phyloP scores from a whole-genome alignment of 192 early-diverging fungal species.

The Backusella tuberculispora region DNA sequence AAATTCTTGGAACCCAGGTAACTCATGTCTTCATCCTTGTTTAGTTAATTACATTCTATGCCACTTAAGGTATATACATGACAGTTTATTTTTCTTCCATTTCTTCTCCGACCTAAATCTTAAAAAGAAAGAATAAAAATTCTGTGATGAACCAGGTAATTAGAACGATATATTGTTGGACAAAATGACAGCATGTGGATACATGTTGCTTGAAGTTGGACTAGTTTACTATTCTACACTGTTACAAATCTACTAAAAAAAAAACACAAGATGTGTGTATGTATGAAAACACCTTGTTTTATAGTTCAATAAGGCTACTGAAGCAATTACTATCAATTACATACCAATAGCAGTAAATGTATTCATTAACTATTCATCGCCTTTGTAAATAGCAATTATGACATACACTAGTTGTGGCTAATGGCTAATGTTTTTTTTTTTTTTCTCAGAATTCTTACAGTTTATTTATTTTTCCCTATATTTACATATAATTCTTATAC shows the following conservation, averaged over 20 bases:
- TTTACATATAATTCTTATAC: not conserved
- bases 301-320: not conserved
- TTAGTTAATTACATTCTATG: conserved; percentile 2
- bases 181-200: not conserved
- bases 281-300: not conserved
- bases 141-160: not conserved
- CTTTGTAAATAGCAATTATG: conserved; percentile 5
- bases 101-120: conserved; percentile 9
- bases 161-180: not conserved
- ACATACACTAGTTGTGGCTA: conserved; percentile 11
- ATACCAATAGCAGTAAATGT: conserved; percentile 1
- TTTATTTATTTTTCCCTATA: not conserved
- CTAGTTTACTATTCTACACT: not conserved
- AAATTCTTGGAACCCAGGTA: conserved; percentile 15
- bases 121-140: conserved; percentile 4
- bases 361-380: not conserved
- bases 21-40: not conserved
- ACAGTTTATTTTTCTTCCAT: not conserved
- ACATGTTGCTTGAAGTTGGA: not conserved
- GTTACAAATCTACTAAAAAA: not conserved
- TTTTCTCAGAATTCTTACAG: not conserved
- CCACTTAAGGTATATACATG: not conserved
- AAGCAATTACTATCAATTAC: not conserved
- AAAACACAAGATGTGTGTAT: not conserved
- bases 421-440: not conserved